Base-by-base conservation (phyloP, 768 basidiomycete genomes). In the Agaricus subrufescens region DNA sequence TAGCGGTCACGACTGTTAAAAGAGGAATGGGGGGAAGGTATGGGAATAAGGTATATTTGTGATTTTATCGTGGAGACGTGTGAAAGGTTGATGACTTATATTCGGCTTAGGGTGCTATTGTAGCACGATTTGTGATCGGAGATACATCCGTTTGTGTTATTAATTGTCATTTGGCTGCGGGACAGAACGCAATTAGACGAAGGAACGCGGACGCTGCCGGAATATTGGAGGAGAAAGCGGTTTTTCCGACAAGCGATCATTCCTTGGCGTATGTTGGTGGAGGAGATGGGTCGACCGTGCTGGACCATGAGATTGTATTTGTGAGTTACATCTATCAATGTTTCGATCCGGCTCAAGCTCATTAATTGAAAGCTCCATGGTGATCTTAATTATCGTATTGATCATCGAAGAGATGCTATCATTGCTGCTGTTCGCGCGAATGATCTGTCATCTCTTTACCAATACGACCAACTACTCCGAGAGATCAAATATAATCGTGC, bases 91-190 rank as follows among this genome's bases (percentile, higher is more conserved):
- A 43, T 40, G 12, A 34, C 4, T 38, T 54, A 29, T 61, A 54
- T 19, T 57, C 30, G 47, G 26, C 50, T 9, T 62, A 94, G 91
- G 94, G 94, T 8, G 94, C 87, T 0, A 94, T 97, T 59, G 81
- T 94, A n/a, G 83, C 89, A 3, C 84, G 95, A 19, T 85, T 97
- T 58, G 82, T 94, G 6, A 78, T 98, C 45, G 94, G 94, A 58
- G 94, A 98, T 68, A 89, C 94, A 1, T 95, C 92, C 0, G 67
- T 98, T 12, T 98, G 96, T 71, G 89, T 97, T 64, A 84, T 98
- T 73, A 99, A 99, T 71, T 94, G 91, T 61, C 96, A 99, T 76
- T 81, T 99, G 57, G 96, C 95, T n/a, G 92, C 93, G 5, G 96
- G 96, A 1, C 95, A 98, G 64, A 80, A 82, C 54, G 88, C 89